Conservation (phyloP, 2,329 filamentous ascomycete genomes). For the Hortaea sp. region DNA sequence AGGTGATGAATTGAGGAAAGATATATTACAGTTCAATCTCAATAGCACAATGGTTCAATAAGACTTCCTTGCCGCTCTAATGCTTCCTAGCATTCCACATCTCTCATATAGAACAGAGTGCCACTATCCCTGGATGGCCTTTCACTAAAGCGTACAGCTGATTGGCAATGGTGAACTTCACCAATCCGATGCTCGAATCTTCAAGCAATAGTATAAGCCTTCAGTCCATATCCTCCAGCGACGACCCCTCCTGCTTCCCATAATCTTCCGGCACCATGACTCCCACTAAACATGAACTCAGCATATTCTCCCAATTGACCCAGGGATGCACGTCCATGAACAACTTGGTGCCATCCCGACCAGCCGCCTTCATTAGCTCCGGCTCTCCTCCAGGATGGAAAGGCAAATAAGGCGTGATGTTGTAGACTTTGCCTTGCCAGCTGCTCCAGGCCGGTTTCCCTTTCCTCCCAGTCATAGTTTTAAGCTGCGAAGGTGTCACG, state of each 20-base stretch:
- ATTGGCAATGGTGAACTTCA: no score
- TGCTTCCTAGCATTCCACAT: no score
- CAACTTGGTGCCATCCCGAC: slow-evolving; percentile 57
- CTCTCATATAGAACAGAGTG: no score
- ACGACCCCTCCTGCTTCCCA: slow-evolving; percentile 18
- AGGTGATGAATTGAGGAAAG: no score
- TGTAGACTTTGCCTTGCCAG: slow-evolving; percentile 85
- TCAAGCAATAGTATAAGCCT: no score
- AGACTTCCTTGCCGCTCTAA: no score
- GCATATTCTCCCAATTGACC: slow-evolving; percentile 60
- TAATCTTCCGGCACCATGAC: slow-evolving; percentile 49
- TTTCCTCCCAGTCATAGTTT: slow-evolving; percentile 67
- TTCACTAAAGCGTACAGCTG: no score
- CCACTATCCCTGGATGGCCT: no score
- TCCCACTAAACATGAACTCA: slow-evolving; percentile 51
- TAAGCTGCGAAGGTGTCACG: slow-evolving; percentile 74
- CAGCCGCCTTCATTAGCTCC: slow-evolving; percentile 67
- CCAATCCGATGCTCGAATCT: no score
- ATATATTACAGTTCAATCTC: no score
- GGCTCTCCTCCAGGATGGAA: slow-evolving; percentile 84
- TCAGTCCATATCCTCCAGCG: slow-evolving; percentile 52
- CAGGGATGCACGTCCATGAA: slow-evolving; percentile 57
- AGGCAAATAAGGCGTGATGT: slow-evolving; percentile 77
- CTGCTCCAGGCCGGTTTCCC: slow-evolving; percentile 81
- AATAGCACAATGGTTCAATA: no score